Evolutionary conservation across 2,329 filamentous ascomycete genomes (phyloP), one percentile per base, ranked within the genome.

Genomic region (Phialocephala sp.): DNA sequence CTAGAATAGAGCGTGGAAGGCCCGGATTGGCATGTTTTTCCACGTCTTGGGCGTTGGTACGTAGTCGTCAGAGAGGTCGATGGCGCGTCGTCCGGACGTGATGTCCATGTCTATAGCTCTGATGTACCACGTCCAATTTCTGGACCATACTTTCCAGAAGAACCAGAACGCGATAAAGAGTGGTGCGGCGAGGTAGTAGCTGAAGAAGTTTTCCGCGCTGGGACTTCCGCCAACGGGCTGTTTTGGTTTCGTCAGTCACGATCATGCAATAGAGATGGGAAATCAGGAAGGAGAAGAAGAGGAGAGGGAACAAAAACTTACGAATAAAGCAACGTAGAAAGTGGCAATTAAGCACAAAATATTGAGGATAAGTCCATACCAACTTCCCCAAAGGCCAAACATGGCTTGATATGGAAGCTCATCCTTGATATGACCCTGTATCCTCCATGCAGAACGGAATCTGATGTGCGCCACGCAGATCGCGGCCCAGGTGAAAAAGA

Each of bases 401-500:
- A 66, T 66, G 35, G 70, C 67, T 41, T 68, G 63, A 45, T 81
- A 84, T 2, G 82, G 81, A 43, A 85, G 80, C 72, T 81, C 77
- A 35, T 78, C 76, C 32, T 82, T 74, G 60, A 74, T 73, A 70
- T 85, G 85, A 62, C 87, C 87, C 72, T 89, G 85, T 9, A 80
- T 75, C 69, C 82, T 81, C 87, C 87, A 89, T 27, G 82, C 86
- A 59, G 82, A 76, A 66, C 87, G 84, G 83, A 89, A 89, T 59
- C 87, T 85, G 75, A 89, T 89, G 74, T 89, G 86, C 0, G 86
- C 81, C 1, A 87, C 76, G 76, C 86, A 89, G 74, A 89, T 87
- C 63, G 83, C 88, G 45, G 85, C 87, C 90, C 90, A 93, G 37
- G 89, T 89, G 77, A 93, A 91, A 75, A 93, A 86, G 68, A 86